A percentile compares a stretch with the other conserved stretches of the same genome.
Evolutionary conservation across 2,329 filamentous ascomycete genomes (phyloP).

Genomic region (Golovinomyces cichoracearum): DNA sequence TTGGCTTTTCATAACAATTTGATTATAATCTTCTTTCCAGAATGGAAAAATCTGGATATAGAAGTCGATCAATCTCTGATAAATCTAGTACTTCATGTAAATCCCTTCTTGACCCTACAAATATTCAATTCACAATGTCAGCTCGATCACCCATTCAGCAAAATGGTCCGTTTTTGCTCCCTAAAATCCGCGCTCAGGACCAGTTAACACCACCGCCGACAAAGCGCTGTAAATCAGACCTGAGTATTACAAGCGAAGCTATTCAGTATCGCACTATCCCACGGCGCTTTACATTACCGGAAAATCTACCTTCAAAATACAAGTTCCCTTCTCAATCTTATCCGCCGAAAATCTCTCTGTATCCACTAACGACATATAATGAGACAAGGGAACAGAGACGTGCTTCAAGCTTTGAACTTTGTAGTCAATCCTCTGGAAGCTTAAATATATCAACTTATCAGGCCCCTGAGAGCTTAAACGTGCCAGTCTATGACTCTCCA

Average conservation of each 20-base stretch:
- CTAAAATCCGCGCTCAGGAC: conserved; percentile 68
- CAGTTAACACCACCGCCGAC: conserved; percentile 40
- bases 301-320: conserved; percentile 21
- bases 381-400: conserved; percentile 22
- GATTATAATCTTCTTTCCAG: no score
- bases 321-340: conserved; percentile 11
- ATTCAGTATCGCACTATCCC: conserved; percentile 17
- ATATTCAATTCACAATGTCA: conserved; percentile 44
- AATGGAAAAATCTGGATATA: no score
- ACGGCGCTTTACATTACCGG: conserved; percentile 36
- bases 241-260: conserved; percentile 18
- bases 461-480: no score
- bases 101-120: conserved; percentile 41
- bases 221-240: conserved; percentile 29
- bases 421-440: conserved; percentile 36
- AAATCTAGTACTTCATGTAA: conserved; percentile 27
- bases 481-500: no score
- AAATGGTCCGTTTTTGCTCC: conserved; percentile 54
- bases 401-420: conserved; percentile 40
- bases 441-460: conserved; percentile 71
- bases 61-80: no score
- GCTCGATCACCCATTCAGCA: conserved; percentile 46
- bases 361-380: not conserved
- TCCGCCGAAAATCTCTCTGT: conserved; percentile 9
- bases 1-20: no score